Conservation (phyloP, 2,329 filamentous ascomycete species). For the Lecanicillium sp. region DNA sequence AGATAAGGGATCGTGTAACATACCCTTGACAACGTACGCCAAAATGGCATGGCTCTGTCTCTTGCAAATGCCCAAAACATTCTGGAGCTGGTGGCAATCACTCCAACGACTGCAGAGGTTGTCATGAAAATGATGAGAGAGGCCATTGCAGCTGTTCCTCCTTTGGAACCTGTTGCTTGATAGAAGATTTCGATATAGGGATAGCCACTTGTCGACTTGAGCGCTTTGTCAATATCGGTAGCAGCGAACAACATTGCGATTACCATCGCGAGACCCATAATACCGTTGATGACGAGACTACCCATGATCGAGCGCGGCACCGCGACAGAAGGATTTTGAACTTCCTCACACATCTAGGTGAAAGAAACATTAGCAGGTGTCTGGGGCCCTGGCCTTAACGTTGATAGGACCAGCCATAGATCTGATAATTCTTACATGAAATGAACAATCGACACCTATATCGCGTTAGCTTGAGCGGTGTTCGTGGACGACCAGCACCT, state of each 20-base stretch:
- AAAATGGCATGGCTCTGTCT: constrained; percentile 27
- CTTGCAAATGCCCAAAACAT: constrained; percentile 49
- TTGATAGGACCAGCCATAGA: too few relatives aligned
- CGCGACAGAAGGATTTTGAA: constrained; percentile 40
- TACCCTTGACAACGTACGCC: constrained; percentile 23
- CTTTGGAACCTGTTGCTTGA: constrained; percentile 41
- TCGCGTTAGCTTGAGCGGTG: background rate
- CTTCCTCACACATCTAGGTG: constrained; percentile 40
- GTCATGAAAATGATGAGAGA: constrained; percentile 43
- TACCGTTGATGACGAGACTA: constrained; percentile 43
- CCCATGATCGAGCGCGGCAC: constrained; percentile 46
- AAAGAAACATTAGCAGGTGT: too few relatives aligned
- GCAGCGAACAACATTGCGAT: constrained; percentile 50
- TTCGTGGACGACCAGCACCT: background rate
- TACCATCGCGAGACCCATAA: constrained; percentile 47
- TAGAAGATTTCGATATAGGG: constrained; percentile 55
- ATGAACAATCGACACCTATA: constrained; percentile 10
- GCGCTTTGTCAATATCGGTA: constrained; percentile 38
- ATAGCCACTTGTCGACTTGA: constrained; percentile 41
- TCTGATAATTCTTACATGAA: constrained; percentile 30
- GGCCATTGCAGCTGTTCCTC: constrained; percentile 44
- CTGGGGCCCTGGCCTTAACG: too few relatives aligned
- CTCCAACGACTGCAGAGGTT: constrained; percentile 43
- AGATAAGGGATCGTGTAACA: too few relatives aligned
- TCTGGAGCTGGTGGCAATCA: constrained; percentile 51